phyloP scores from a whole-genome alignment of 441 rosid species.

The Dalechampia spathulata region DNA sequence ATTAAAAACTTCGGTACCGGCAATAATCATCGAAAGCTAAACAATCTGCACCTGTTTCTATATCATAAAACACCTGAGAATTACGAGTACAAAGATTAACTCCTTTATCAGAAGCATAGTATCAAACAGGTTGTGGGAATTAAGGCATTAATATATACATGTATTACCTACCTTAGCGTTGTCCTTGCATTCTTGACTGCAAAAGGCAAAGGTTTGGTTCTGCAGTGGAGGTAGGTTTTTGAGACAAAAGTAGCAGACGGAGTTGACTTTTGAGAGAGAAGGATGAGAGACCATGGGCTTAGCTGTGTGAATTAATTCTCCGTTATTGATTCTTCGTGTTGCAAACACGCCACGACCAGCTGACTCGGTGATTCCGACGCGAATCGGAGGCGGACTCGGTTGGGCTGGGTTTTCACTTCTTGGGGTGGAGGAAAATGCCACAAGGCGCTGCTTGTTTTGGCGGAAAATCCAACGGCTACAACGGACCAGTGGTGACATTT shows the following conservation, averaged over 20 bases:
- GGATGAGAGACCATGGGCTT: constrained; percentile 54
- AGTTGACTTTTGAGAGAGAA: constrained; percentile 28
- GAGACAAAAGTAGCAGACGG: constrained; percentile 70
- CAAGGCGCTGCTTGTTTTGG: constrained; percentile 3
- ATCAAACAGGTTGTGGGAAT: constrained; percentile 33
- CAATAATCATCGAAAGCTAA: constrained; percentile 55
- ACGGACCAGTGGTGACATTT: constrained; percentile 11
- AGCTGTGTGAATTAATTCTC: constrained; percentile 80
- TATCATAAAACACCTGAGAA: constrained; percentile 54
- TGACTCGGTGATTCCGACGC: constrained; percentile 57
- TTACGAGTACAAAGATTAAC: neutral
- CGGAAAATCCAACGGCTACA: constrained; percentile 23
- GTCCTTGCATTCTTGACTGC: constrained; percentile 42
- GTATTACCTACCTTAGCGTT: constrained; percentile 41
- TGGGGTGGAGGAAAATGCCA: constrained; percentile 17
- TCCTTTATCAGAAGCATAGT: constrained; percentile 20
- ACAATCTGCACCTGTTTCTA: constrained; percentile 66
- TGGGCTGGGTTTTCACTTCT: constrained; percentile 16
- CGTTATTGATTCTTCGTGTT: constrained; percentile 47
- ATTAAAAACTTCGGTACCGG: constrained; percentile 38
- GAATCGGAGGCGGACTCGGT: constrained; percentile 60
- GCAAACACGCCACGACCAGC: constrained; percentile 88
- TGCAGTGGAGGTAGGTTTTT: constrained; percentile 22
- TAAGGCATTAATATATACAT: neutral
- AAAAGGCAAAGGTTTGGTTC: constrained; percentile 36